Base-by-base conservation (phyloP, 108 stramenopile genomes). In the Cyclotella distinguenda region DNA sequence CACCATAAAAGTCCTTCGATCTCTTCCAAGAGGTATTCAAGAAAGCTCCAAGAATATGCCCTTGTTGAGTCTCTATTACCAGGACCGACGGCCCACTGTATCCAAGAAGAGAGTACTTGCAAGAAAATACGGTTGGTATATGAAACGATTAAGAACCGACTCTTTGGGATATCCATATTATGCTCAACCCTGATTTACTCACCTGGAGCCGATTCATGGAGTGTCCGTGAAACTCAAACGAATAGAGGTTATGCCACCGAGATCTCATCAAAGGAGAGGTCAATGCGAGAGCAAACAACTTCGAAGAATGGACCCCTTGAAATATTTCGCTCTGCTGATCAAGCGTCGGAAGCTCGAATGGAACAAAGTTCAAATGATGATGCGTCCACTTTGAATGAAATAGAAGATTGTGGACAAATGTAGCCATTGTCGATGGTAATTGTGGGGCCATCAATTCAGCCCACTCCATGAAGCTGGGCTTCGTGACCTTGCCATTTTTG, bases 121-220 rank as follows among this genome's bases (percentile, higher is more conserved):
- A n/a, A n/a, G n/a, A n/a, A n/a, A n/a, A 23, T 42, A 10, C 5
- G n/a, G 16, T 45, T 13, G n/a, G n/a, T n/a, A n/a, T n/a, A n/a
- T n/a, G n/a, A n/a, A n/a, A n/a, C n/a, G n/a, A n/a, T n/a, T n/a
- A n/a, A n/a, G n/a, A n/a, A n/a, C n/a, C n/a, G n/a, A n/a, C n/a
- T n/a, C n/a, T n/a, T n/a, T n/a, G n/a, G n/a, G n/a, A n/a, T n/a
- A n/a, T n/a, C n/a, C n/a, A n/a, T n/a, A n/a, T n/a, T n/a, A n/a
- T n/a, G n/a, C n/a, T n/a, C n/a, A n/a, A n/a, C n/a, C n/a, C n/a
- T n/a, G n/a, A n/a, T n/a, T 35, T 32, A 44, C 36, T 52, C 18
- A 52, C 63, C 63, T 64, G 63, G 9, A 74, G 72, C 7, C 72
- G 64, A 60, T 74, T 74, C 72, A 74, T 74, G 16, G 72, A 76